Percentiles rank a stretch among this genome's conserved stretches.
Evolutionary conservation across 2,329 filamentous ascomycete genomes (phyloP).

Genomic region (Tolypocladium inflatum): DNA sequence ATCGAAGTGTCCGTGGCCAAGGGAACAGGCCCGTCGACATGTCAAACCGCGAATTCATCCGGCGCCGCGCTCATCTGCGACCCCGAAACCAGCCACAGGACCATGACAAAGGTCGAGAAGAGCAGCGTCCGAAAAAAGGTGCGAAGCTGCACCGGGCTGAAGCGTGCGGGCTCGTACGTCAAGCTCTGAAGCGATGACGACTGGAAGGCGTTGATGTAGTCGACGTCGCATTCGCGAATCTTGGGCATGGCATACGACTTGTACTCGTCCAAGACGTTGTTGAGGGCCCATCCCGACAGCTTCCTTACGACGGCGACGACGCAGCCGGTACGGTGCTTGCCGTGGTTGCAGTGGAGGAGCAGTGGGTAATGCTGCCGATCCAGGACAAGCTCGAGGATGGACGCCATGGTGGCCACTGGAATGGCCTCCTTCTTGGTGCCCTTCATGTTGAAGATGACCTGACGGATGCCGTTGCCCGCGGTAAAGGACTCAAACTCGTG

Average conservation of each 20-base stretch:
- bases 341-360: constrained; percentile 88
- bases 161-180: constrained; percentile 5
- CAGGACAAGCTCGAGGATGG: constrained; percentile 62
- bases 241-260: constrained; percentile 52
- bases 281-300: constrained; percentile 55
- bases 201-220: constrained; percentile 46
- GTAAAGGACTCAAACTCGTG: constrained; percentile 53
- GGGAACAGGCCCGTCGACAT: neutral
- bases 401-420: constrained; percentile 54
- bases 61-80: constrained; percentile 13
- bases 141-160: constrained; percentile 16
- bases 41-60: neutral
- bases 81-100: constrained; percentile 33
- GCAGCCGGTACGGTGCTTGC: constrained; percentile 87
- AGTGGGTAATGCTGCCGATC: constrained; percentile 69
- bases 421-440: constrained; percentile 81
- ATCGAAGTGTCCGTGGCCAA: neutral
- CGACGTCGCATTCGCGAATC: constrained; percentile 48
- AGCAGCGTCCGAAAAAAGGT: constrained; percentile 33
- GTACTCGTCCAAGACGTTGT: constrained; percentile 64
- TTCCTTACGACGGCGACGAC: constrained; percentile 75
- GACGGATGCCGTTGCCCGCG: constrained; percentile 54
- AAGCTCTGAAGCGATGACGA: constrained; percentile 22
- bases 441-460: constrained; percentile 67
- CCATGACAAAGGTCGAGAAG: constrained; percentile 30